These are phyloP conservation scores for Pyrenophora graminea DNA, from an alignment of 2,329 filamentous ascomycete genomes.

Conservation along the genomic window DNA sequence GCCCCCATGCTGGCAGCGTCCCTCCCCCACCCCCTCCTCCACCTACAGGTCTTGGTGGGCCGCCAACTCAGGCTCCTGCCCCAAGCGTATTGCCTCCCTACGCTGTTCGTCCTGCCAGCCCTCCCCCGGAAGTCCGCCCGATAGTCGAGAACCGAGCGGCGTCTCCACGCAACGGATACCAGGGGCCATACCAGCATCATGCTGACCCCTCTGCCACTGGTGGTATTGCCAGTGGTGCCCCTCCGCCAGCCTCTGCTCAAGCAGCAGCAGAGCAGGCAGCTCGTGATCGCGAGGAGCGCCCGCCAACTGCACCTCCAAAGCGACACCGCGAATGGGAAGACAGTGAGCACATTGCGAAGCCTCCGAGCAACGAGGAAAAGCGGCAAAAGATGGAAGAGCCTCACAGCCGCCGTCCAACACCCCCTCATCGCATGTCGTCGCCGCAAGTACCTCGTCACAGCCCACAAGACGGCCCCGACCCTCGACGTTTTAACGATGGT, in stretches of 20 bases:
- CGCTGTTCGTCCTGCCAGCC: slow-evolving; percentile 69
- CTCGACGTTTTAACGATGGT: slow-evolving; percentile 71
- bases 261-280: slow-evolving; percentile 70
- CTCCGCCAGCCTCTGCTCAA: slow-evolving; percentile 66
- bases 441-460: slow-evolving; percentile 73
- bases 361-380: slow-evolving; percentile 78
- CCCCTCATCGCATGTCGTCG: slow-evolving; percentile 52
- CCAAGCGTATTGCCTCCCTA: slow-evolving; percentile 66
- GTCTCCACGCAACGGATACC: slow-evolving; percentile 89
- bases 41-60: slow-evolving; percentile 57
- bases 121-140: slow-evolving; percentile 80
- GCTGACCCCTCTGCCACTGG: slow-evolving; percentile 63
- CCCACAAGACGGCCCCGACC: slow-evolving; percentile 64
- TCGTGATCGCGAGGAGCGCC: slow-evolving; percentile 71
- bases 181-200: slow-evolving; percentile 79
- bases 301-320: slow-evolving; percentile 75
- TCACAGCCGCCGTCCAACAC: slow-evolving; percentile 68
- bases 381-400: slow-evolving; percentile 85
- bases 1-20: slow-evolving; percentile 46
- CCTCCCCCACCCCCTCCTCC: slow-evolving; percentile 64
- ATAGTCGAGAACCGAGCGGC: slow-evolving; percentile 82
- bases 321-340: slow-evolving; percentile 92
- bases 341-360: slow-evolving; percentile 76
- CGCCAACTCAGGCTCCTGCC: slow-evolving; percentile 54
- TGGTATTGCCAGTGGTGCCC: slow-evolving; percentile 70